Evolutionary conservation across 768 basidiomycete genomes (phyloP).

Genomic region (Leccinum variicolor): DNA sequence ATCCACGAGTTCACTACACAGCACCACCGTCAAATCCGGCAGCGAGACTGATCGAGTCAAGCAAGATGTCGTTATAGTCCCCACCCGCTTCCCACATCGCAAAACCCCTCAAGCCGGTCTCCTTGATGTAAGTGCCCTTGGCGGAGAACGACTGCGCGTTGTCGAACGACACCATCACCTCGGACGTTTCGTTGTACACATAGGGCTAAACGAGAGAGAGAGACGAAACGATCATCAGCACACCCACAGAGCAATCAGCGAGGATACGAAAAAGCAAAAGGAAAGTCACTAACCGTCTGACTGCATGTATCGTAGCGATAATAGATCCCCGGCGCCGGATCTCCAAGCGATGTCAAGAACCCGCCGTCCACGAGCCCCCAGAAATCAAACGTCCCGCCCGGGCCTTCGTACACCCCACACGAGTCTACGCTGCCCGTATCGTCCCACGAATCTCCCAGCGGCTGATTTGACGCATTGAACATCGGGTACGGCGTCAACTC

Average conservation of each 20-base stretch:
- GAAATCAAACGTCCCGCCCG: conserved; percentile 56
- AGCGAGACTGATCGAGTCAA: conserved; percentile 46
- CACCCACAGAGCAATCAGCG: no score
- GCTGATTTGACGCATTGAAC: conserved; percentile 44
- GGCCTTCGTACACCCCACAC: conserved; percentile 48
- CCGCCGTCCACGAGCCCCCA: conserved; percentile 59
- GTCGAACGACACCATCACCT: conserved; percentile 63
- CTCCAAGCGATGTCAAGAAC: conserved; percentile 38
- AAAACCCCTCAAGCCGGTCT: conserved; percentile 54
- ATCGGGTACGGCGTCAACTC: conserved; percentile 45
- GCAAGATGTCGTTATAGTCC: conserved; percentile 55
- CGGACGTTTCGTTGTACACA: conserved; percentile 52
- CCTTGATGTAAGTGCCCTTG: conserved; percentile 58
- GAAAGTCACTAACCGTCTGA: conserved; percentile 56
- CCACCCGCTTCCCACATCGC: conserved; percentile 69
- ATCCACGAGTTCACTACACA: neutral
- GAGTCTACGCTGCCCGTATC: conserved; percentile 43
- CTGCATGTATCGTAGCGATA: conserved; percentile 61
- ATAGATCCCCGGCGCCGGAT: conserved; percentile 40
- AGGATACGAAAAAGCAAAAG: no score
- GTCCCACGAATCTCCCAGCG: conserved; percentile 57
- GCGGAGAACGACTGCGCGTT: conserved; percentile 50
- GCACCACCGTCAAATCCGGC: neutral
- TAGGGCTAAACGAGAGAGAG: conserved; percentile 45
- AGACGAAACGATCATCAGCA: neutral